phyloP scores from a whole-genome alignment of 352 stramenopile species.

The Aphanomyces invadans region DNA sequence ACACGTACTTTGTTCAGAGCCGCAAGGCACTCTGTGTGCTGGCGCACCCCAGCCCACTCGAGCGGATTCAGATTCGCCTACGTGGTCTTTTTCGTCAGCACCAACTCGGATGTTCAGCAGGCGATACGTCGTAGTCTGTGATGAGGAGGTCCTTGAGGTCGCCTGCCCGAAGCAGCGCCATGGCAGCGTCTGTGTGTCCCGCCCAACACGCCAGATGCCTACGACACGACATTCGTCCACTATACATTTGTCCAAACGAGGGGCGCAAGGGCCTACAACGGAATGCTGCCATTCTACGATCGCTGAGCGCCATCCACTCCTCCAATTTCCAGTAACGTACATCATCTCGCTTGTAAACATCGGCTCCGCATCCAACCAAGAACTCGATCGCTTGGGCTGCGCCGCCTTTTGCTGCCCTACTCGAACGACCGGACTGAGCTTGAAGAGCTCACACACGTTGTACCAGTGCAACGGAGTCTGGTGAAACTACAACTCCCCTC shows the following conservation, averaged over 20 bases:
- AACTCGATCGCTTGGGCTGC: slow-evolving; percentile 42
- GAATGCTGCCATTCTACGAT: slow-evolving; percentile 59
- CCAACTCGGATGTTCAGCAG: neutral
- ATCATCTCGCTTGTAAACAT: slow-evolving; percentile 44
- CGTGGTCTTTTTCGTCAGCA: neutral
- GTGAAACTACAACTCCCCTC: slow-evolving; percentile 40
- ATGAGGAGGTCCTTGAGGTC: slow-evolving; percentile 55
- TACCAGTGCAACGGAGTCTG: slow-evolving; percentile 68
- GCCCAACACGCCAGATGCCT: slow-evolving; percentile 66
- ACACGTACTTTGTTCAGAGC: slow-evolving; percentile 8
- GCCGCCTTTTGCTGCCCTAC: slow-evolving; percentile 65
- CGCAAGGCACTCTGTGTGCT: neutral
- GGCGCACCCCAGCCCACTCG: slow-evolving; percentile 7
- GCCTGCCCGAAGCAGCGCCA: slow-evolving; percentile 40
- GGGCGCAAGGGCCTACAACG: slow-evolving; percentile 53
- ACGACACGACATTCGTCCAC: too few relatives aligned
- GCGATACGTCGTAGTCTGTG: slow-evolving; percentile 49
- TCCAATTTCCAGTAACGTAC: slow-evolving; percentile 15
- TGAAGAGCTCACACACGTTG: neutral
- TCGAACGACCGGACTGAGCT: neutral
- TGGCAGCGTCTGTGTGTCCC: slow-evolving; percentile 46
- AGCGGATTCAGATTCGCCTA: slow-evolving; percentile 22
- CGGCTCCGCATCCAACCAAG: slow-evolving; percentile 42
- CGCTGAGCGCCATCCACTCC: too few relatives aligned
- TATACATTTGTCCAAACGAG: too few relatives aligned